Base-by-base conservation (phyloP, 2,329 filamentous ascomycete species). In the Phialophora expanda region DNA sequence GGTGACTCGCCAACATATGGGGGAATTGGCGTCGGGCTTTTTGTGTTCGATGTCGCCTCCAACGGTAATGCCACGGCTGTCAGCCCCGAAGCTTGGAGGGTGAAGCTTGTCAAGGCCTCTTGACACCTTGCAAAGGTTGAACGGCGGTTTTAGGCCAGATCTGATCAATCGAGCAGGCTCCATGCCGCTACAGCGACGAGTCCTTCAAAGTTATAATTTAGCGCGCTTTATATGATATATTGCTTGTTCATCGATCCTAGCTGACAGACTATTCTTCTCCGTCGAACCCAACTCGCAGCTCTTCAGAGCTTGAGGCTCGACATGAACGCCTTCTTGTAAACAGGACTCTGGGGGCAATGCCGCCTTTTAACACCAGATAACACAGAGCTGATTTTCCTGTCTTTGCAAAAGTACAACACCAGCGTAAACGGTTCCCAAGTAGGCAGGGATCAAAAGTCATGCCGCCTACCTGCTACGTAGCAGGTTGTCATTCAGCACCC, bases 1-100 rank as follows among this genome's bases (percentile, higher is more conserved):
- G 66, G 66, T 5, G 76, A 75, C 61, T 32, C 26, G 4, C 22
- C 51, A 1, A 69, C 66, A 4, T 76, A 75, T 70, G 75, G 68
- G 2, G 64, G 66, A 12, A 50, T 72, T 53, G 66, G 63, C 11
- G 44, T 70, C 4, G 66, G 72, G 44, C 64, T 73, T 46, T 75
- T 75, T 62, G 70, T 76, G 11, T 74, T 77, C 65, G 72, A 71
- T 55, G 57, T 77, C 26, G 69, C 69, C 17, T 41, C 11, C 1
- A 63, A 73, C 60, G 74, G 74, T 26, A 67, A 62, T 22, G 72
- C 71, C 7, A 62, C 54, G 20, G 64, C 68, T 1, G 64, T 75
- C 4, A 69, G 56, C 17, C 71, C 67, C 2, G 58, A 66, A 41
- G 72, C 71, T 1, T 67, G 62, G 55, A 69, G 68, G 32, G 62